These are phyloP conservation scores for Colletotrichum lupini DNA, from an alignment of 2,329 filamentous ascomycete genomes.

Conservation along the genomic window DNA sequence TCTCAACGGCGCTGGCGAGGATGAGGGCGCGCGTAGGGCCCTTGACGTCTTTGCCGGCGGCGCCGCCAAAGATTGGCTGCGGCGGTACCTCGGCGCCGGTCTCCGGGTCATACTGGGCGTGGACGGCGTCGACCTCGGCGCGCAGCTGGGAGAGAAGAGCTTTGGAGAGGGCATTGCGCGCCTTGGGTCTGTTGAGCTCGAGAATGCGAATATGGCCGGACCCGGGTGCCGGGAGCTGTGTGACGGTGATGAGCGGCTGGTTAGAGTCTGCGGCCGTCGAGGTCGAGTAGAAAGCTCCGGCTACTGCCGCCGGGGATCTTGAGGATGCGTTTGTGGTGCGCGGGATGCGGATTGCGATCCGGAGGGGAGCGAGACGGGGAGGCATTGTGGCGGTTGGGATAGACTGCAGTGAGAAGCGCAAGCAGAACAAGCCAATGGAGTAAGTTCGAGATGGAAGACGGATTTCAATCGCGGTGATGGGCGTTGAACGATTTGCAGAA, in stretches of 20 bases:
- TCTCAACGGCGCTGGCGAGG: constrained; percentile 85
- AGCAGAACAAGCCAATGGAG: neutral
- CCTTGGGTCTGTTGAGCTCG: constrained; percentile 84
- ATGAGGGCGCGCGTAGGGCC: constrained; percentile 83
- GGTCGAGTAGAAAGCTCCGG: constrained; percentile 53
- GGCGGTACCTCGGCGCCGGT: constrained; percentile 62
- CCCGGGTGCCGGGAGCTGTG: constrained; percentile 80
- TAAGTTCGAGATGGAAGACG: neutral
- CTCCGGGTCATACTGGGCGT: constrained; percentile 65
- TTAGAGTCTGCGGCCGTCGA: constrained; percentile 50
- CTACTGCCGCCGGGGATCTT: neutral
- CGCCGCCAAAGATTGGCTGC: constrained; percentile 55
- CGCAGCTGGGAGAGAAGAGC: constrained; percentile 79
- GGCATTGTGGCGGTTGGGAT: constrained; percentile 41
- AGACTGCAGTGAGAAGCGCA: neutral
- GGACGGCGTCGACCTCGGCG: constrained; percentile 78
- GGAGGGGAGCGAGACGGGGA: constrained; percentile 42
- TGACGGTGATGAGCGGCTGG: constrained; percentile 72
- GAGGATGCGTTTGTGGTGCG: constrained; percentile 19
- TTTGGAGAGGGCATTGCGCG: constrained; percentile 91
- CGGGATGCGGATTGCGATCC: constrained; percentile 37
- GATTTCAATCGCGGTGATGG: neutral
- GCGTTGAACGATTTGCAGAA: neutral
- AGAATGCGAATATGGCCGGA: constrained; percentile 89
- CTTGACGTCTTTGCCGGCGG: constrained; percentile 54